A percentile compares a stretch with the other conserved stretches of the same genome.
These are phyloP conservation scores for Blastobotrys indianensis DNA, from an alignment of 1,139 yeast species.

Conservation along the genomic window DNA sequence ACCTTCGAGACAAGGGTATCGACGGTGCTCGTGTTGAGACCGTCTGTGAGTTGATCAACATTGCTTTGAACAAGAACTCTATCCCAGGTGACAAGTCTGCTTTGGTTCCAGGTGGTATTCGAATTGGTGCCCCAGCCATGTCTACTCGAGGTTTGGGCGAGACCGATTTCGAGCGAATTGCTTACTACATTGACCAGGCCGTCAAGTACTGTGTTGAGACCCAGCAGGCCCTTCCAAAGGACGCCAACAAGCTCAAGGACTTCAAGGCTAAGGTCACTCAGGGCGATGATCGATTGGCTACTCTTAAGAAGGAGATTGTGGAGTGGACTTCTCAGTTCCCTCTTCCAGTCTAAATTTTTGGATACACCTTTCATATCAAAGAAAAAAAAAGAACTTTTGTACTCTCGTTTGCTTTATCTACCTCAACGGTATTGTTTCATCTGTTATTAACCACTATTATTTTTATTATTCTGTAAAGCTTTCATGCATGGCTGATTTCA, in stretches of 20 bases:
- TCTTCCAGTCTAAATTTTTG: slow-evolving; percentile 48
- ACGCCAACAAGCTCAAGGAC: slow-evolving; percentile 84
- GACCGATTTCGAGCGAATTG: slow-evolving; percentile 71
- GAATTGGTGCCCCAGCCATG: slow-evolving; percentile 98
- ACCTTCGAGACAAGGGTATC: slow-evolving; percentile 73
- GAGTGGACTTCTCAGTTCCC: slow-evolving; percentile 95
- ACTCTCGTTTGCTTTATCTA: not conserved
- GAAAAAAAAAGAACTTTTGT: not conserved
- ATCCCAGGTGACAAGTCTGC: slow-evolving; percentile 97
- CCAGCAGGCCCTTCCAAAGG: slow-evolving; percentile 76
- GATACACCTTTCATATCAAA: too few relatives aligned
- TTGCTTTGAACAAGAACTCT: slow-evolving; percentile 93
- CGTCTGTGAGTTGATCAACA: slow-evolving; percentile 80
- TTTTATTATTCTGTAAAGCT: not conserved
- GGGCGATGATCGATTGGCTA: slow-evolving; percentile 57
- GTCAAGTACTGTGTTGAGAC: slow-evolving; percentile 71
- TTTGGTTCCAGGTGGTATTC: slow-evolving; percentile 87
- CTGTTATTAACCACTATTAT: not conserved
- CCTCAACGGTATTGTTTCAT: not conserved
- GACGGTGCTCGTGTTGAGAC: slow-evolving; percentile 97
- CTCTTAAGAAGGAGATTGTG: slow-evolving; percentile 70
- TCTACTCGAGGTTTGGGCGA: slow-evolving; percentile 89
- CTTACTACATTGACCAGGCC: slow-evolving; percentile 71
- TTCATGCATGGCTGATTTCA: not conserved
- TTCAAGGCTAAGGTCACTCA: slow-evolving; percentile 76